phyloP scores from a whole-genome alignment of 1,284 basidiomycete genomes.

The Cryptococcus sp. region DNA sequence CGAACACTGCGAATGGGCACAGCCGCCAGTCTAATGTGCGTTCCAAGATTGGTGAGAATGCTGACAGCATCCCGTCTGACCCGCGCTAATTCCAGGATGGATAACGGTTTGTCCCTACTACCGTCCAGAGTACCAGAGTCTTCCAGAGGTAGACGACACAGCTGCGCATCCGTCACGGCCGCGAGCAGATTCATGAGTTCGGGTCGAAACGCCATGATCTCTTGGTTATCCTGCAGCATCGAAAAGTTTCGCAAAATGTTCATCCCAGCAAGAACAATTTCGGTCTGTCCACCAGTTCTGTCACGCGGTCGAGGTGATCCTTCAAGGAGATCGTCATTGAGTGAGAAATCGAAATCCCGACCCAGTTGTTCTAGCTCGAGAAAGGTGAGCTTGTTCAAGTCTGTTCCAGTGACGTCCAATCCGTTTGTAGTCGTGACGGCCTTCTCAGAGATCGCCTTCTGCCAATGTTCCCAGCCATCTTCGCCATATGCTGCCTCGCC shows the following conservation, averaged over 20 bases:
- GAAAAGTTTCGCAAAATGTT: slow-evolving; percentile 88
- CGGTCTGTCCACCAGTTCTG: slow-evolving; percentile 45
- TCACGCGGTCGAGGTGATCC: slow-evolving; percentile 34
- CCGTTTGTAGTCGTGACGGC: slow-evolving; percentile 1
- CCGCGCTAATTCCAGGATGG: slow-evolving; percentile 68
- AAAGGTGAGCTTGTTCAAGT: slow-evolving; percentile 72
- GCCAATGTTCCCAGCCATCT: slow-evolving; percentile 56
- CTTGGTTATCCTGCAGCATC: slow-evolving; percentile 68
- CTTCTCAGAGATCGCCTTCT: slow-evolving; percentile 3
- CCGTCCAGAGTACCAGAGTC: slow-evolving; percentile 51
- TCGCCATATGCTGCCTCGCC: slow-evolving; percentile 73
- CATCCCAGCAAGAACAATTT: slow-evolving; percentile 68
- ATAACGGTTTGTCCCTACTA: slow-evolving; percentile 54
- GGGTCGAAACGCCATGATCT: slow-evolving; percentile 66
- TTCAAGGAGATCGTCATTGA: slow-evolving; percentile 58
- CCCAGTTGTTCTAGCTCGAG: slow-evolving; percentile 86
- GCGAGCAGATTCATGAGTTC: slow-evolving; percentile 68
- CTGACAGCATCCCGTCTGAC: slow-evolving; percentile 76
- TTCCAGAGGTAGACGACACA: slow-evolving; percentile 53
- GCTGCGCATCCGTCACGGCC: slow-evolving; percentile 61
- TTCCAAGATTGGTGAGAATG: slow-evolving; percentile 69
- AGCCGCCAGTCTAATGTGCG: slow-evolving; percentile 55
- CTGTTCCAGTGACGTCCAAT: slow-evolving; percentile 61
- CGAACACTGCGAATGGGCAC: slow-evolving; percentile 56
- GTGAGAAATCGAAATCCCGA: slow-evolving; percentile 76